Percentiles rank a stretch among this genome's conserved stretches.
Conservation (phyloP, 2,329 filamentous ascomycete genomes). For the Lizonia empirigonia region DNA sequence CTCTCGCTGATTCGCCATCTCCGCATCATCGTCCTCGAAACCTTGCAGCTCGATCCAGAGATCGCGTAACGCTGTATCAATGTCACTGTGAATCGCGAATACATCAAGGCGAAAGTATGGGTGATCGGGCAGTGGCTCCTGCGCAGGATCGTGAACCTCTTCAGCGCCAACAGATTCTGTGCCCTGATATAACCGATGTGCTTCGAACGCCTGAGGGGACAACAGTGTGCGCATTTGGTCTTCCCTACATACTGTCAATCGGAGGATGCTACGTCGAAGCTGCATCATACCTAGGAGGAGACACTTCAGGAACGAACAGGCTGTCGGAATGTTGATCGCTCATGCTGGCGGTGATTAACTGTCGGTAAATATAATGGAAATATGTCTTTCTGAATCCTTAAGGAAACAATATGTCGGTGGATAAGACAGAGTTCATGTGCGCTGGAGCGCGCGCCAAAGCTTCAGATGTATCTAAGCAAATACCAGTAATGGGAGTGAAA, state of each 20-base stretch:
- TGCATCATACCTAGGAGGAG: neutral
- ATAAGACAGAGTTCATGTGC: neutral
- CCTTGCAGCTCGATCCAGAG: slow-evolving; percentile 5
- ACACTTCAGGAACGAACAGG: slow-evolving; percentile 2
- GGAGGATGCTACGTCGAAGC: neutral
- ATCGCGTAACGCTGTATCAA: slow-evolving; percentile 2
- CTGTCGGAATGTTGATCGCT: neutral
- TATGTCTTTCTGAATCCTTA: no score
- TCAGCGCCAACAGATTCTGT: neutral
- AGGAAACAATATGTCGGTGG: neutral
- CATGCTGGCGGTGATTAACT: neutral
- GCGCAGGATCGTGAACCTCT: neutral
- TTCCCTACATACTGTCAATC: neutral
- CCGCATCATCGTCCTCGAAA: slow-evolving; percentile 8
- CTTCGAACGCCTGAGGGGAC: neutral
- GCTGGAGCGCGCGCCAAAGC: neutral
- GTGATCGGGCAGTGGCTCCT: slow-evolving; percentile 4
- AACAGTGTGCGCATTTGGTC: neutral
- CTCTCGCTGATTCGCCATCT: slow-evolving; percentile 10
- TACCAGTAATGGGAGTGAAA: neutral
- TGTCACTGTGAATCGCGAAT: neutral
- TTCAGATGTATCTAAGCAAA: neutral
- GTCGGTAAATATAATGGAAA: no score
- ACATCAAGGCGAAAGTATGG: slow-evolving; percentile 6
- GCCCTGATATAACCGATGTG: neutral